A percentile compares a stretch with the other conserved stretches of the same genome.
phyloP scores from a whole-genome alignment of 768 basidiomycete species.

The Xerocomellus amylosporus region DNA sequence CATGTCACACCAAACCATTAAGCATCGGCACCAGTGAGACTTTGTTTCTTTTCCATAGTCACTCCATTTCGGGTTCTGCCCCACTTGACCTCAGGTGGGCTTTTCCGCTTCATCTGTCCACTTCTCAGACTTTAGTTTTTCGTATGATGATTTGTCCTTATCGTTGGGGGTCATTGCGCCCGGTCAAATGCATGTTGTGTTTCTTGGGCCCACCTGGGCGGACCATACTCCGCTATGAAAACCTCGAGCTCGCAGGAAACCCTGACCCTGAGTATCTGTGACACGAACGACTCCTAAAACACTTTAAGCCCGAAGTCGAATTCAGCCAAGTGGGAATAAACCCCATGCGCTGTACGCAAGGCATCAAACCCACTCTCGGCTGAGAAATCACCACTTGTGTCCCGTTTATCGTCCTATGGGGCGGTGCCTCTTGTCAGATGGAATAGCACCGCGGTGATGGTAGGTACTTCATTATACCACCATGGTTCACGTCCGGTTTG shows the following conservation, averaged over 20 bases:
- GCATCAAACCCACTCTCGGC: constrained; percentile 9
- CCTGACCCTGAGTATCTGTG: constrained; percentile 20
- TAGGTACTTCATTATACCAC: background rate
- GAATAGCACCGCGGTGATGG: background rate
- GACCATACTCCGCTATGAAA: constrained; percentile 7
- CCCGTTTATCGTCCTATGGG: background rate
- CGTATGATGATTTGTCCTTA: background rate
- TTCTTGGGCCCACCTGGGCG: background rate
- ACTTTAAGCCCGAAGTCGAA: background rate
- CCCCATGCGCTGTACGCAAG: constrained; percentile 11
- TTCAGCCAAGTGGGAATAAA: constrained; percentile 2
- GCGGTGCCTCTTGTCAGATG: background rate
- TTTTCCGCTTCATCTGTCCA: background rate
- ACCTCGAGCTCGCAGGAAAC: constrained; percentile 13
- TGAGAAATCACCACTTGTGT: background rate
- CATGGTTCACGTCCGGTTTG: background rate
- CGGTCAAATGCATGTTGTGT: background rate
- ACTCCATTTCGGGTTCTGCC: background rate
- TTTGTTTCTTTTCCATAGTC: background rate
- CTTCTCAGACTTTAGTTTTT: too few relatives aligned
- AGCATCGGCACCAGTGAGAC: background rate
- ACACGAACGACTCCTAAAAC: background rate
- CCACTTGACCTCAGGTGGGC: background rate
- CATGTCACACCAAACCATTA: background rate
- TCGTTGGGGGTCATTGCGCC: background rate